phyloP scores from a whole-genome alignment of 352 stramenopile species.

The Lagenidium sp. region DNA sequence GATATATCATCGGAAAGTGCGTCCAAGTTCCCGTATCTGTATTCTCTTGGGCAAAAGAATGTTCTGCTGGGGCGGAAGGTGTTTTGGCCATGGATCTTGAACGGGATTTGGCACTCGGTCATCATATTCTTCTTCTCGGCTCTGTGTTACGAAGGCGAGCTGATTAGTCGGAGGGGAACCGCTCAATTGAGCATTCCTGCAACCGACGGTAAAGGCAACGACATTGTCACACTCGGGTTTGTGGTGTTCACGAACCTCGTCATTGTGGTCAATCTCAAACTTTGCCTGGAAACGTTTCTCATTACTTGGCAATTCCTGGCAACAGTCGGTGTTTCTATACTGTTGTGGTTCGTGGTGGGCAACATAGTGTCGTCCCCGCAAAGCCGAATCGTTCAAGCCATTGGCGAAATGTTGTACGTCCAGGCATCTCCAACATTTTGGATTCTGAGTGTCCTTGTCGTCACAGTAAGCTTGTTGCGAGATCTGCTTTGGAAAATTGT shows the following conservation, averaged over 20 bases:
- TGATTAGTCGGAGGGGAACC: conserved; percentile 14
- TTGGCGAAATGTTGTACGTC: conserved; percentile 66
- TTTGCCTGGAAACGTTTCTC: conserved; percentile 65
- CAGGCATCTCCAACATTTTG: conserved; percentile 47
- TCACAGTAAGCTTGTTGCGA: conserved; percentile 50
- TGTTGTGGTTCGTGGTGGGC: conserved; percentile 57
- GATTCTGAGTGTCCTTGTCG: conserved; percentile 45
- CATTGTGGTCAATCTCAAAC: conserved; percentile 66
- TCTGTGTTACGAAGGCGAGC: conserved; percentile 42
- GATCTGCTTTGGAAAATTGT: conserved; percentile 70
- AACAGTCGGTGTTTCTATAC: conserved; percentile 41
- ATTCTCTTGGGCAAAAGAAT: conserved; percentile 62
- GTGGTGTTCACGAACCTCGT: conserved; percentile 79
- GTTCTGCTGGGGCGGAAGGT: conserved; percentile 40
- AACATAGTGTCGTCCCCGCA: conserved; percentile 45
- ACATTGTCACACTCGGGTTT: conserved; percentile 58
- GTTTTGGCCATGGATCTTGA: conserved; percentile 83
- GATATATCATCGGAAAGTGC: conserved; percentile 63
- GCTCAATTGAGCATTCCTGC: conserved; percentile 25
- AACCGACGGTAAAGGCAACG: conserved; percentile 32
- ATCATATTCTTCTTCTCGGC: conserved; percentile 78
- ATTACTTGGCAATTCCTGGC: conserved; percentile 64
- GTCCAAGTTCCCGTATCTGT: conserved; percentile 53
- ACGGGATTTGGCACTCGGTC: conserved; percentile 72
- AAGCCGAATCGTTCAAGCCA: conserved; percentile 41